Conservation (phyloP, 2,329 filamentous ascomycete genomes). For the Aspergillus clavatus region DNA sequence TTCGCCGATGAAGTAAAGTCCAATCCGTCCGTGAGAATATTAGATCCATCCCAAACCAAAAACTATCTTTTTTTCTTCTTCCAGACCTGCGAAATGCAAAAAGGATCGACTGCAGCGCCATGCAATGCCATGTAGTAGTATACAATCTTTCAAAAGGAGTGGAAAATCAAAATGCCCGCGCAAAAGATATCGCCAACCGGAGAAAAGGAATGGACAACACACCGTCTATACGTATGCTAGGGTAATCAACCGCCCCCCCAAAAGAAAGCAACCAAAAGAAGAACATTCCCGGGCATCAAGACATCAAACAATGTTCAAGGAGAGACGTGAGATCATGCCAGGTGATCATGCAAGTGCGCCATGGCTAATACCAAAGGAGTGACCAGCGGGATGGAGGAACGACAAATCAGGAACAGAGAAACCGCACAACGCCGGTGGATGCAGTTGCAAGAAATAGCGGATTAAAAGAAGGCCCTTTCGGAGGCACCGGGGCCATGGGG, state of each 20-base stretch:
- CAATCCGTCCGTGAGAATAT: conserved; percentile 10
- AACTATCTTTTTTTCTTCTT: no score
- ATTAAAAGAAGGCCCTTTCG: no score
- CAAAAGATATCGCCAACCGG: conserved; percentile 21
- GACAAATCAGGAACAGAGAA: conserved; percentile 5
- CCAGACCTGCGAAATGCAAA: conserved; percentile 30
- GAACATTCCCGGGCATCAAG: conserved; percentile 26
- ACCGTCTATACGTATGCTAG: conserved; percentile 30
- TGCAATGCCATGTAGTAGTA: conserved; percentile 33
- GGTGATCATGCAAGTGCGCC: conserved; percentile 20
- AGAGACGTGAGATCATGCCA: conserved; percentile 32
- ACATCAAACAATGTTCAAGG: conserved; percentile 28
- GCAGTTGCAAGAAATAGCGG: conserved; percentile 1
- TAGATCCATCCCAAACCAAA: conserved; percentile 16
- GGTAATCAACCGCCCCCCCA: no score
- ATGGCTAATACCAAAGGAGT: conserved; percentile 25
- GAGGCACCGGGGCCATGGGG: no score
- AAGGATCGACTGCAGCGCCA: conserved; percentile 37
- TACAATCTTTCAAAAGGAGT: conserved; percentile 35
- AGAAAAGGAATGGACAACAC: conserved; percentile 30
- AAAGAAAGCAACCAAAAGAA: conserved; percentile 16
- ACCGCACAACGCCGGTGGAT: conserved; percentile 13
- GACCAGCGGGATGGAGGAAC: conserved; percentile 21
- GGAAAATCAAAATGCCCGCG: conserved; percentile 30
- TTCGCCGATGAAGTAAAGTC: conserved; percentile 8